Base-by-base conservation (phyloP, 2,329 filamentous ascomycete species). In the Alternaria gansuensis region DNA sequence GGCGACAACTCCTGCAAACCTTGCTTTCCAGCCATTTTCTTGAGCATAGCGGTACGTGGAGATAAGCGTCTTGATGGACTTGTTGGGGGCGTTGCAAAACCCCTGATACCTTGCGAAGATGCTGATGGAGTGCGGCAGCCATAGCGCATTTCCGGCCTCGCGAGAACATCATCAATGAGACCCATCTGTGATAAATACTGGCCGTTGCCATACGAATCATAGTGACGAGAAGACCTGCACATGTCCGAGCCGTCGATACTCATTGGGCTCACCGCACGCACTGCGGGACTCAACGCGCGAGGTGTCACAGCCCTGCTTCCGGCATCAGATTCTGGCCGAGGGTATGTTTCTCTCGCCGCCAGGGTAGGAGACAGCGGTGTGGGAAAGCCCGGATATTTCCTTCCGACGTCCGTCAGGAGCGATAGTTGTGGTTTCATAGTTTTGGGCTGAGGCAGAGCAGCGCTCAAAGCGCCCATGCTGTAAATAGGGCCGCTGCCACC, bases 331-430 rank as follows among this genome's bases (percentile, higher is more conserved):
- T 48, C 54, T 10, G 75, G 74, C 17, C 69, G 74, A 7, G 73
- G 73, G 37, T 63, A 76, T n/a, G 64, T 26, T 6, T 62, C 59
- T 31, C 69, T 73, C 10, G 75, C 73, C n/a, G 59, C 61, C 10
- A 48, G 23, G 1, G 74, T 73, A 10, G 75, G 75, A 3, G 74
- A 75, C 1, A 72, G 50, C 5, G 74, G 70, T 7, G 54, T 72
- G 6, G 71, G 74, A 31, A 76, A 77, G 39, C 74, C 75, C 10
- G 72, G 75, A 44, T 70, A 72, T 33, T 54, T 72, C n/a, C 71
- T 62, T 3, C 68, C 62, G 1, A 74, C 58, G n/a, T 72, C 72
- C 4, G 71, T 75, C 31, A 71, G 51, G 9, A 71, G 56, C 7
- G 71, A 68, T 6, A 74, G 51, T 2, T 53, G 63, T 6, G 66